Evolutionary conservation across 1,284 basidiomycete species (phyloP).

Genomic region (Boletus smithii): DNA sequence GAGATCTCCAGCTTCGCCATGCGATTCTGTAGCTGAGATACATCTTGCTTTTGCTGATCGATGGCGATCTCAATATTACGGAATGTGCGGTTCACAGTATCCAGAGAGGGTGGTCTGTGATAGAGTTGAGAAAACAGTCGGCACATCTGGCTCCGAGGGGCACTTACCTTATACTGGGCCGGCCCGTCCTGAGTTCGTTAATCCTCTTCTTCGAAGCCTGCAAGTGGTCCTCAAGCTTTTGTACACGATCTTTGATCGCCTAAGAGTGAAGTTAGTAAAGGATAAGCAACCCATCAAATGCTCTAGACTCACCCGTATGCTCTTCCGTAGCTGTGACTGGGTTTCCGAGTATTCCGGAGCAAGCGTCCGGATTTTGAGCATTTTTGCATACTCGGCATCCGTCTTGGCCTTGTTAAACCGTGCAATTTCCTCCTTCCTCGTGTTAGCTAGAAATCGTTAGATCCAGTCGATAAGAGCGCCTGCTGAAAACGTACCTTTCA

Average conservation of each 20-base stretch:
- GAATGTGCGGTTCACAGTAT: constrained; percentile 79
- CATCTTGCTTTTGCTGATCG: constrained; percentile 57
- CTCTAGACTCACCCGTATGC: constrained; percentile 53
- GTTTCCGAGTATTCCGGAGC: constrained; percentile 86
- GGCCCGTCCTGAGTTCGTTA: constrained; percentile 59
- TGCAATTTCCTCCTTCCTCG: constrained; percentile 69
- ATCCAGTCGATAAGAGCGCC: neutral
- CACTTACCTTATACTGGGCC: constrained; percentile 58
- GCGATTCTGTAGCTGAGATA: constrained; percentile 54
- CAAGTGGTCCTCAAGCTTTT: constrained; percentile 75
- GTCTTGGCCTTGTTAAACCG: constrained; percentile 72
- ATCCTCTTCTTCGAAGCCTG: constrained; percentile 68
- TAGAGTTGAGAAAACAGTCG: constrained; percentile 1
- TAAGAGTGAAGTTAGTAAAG: constrained; percentile 31
- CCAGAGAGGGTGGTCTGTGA: constrained; percentile 73
- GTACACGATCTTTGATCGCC: constrained; percentile 66
- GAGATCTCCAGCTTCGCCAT: constrained; percentile 52
- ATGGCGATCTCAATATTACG: constrained; percentile 77
- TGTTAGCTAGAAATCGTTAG: constrained; percentile 49
- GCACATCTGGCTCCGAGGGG: neutral
- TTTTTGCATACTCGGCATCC: constrained; percentile 77
- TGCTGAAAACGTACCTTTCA: constrained; percentile 52
- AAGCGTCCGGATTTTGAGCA: constrained; percentile 77
- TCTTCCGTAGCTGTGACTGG: constrained; percentile 69
- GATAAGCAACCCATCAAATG: neutral